Percentiles rank a stretch among this genome's conserved stretches.
These are phyloP conservation scores for Backusella tarrabulga DNA, from an alignment of 192 early-diverging fungal genomes.

Conservation along the genomic window DNA sequence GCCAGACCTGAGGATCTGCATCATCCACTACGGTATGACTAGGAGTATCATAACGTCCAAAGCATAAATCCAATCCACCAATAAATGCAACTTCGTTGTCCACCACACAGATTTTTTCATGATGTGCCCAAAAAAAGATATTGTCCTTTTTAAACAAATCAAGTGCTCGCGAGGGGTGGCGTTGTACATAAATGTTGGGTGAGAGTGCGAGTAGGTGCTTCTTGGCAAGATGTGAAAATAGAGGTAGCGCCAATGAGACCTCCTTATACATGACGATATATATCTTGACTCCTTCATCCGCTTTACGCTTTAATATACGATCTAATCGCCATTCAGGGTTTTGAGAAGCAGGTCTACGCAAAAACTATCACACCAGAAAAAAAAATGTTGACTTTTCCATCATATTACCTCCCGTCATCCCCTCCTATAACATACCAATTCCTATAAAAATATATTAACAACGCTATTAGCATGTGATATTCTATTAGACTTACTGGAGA, in stretches of 20 bases:
- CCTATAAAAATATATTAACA: not conserved
- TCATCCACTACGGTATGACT: slow-evolving; percentile 69
- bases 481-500: not conserved
- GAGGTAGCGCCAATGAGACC: slow-evolving; percentile 58
- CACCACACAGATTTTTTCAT: slow-evolving; percentile 76
- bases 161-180: slow-evolving; percentile 69
- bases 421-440: not conserved
- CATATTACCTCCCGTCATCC: not conserved
- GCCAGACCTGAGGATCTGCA: slow-evolving; percentile 37
- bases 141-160: slow-evolving; percentile 62
- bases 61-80: slow-evolving; percentile 83
- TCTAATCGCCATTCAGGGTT: slow-evolving; percentile 71
- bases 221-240: slow-evolving; percentile 72
- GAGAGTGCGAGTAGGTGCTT: slow-evolving; percentile 62
- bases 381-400: not conserved
- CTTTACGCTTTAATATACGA: slow-evolving; percentile 72
- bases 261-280: slow-evolving; percentile 86
- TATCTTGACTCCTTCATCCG: slow-evolving; percentile 79
- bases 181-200: slow-evolving; percentile 75
- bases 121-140: slow-evolving; percentile 79
- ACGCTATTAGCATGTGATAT: not conserved
- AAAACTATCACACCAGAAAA: slow-evolving; percentile 49
- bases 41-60: slow-evolving; percentile 79
- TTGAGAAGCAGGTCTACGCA: slow-evolving; percentile 63
- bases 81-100: slow-evolving; percentile 81